Evolutionary conservation across 228 moss, liverwort and hornwort genomes (phyloP), one percentile per base, ranked within the genome.

Genomic region (Sphagnum magellanicum): DNA sequence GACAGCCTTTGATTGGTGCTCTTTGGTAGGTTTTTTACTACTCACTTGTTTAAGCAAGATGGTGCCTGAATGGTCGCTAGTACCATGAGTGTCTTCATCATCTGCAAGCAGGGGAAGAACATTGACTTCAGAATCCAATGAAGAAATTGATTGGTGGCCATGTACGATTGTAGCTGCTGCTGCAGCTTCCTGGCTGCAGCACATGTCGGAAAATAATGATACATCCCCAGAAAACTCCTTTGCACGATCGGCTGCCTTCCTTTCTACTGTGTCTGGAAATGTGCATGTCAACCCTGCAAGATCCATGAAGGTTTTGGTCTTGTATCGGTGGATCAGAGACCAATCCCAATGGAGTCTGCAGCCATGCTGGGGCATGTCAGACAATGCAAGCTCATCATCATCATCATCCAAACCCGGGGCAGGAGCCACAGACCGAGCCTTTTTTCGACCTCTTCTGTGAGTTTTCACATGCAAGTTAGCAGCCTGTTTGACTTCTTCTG

Each of bases 381-480:
- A 91, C 50, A 91, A 91, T 60, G 89, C 94, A 53, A 94, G 88
- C 70, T 91, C 94, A 50, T 91, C 94, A 32, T 32, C 32, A 51
- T 79, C 83, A 72, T 75, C 84, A 4, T 74, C 68, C 62, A 68
- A 67, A 12, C 52, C 57, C 6, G 75, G 70, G 10, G 61, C 58
- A 32, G 32, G 32, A 32, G 32, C 73, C 7, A 53, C 59, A 11
- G 77, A 58, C 4, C 66, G 49, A 48, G 63, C 55, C 66, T 65
- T 14, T 47, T 64, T 63, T 48, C 72, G 58, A 5, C 79, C 48
- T 71, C 15, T 67, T 32, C 32, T 32, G 32, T 32, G 32, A 32
- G 32, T 3, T 32, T 32, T 32, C 32, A 32, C 32, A 32, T 32
- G 32, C 32, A 32, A 32, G 2, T 32, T 32, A 32, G 32, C 32